Evolutionary conservation across 78 protist genomes (phyloP), one percentile per base, ranked within the genome.

Genomic region (Emiliania huxleyi): DNA sequence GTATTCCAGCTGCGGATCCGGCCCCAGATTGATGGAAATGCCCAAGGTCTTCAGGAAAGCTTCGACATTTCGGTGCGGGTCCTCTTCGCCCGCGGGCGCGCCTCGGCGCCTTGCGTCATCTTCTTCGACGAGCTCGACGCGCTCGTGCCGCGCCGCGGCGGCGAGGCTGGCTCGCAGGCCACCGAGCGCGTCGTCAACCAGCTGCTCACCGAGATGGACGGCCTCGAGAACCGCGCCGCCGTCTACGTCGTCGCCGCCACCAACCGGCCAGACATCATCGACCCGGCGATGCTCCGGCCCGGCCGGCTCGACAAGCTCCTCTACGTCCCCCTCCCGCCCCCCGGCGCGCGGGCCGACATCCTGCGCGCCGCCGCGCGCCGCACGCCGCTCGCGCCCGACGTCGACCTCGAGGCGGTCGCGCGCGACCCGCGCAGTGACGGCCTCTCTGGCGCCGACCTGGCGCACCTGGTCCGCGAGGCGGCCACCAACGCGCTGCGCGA

Each of bases 51-150:
- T n/a, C n/a, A n/a, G n/a, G n/a, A n/a, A n/a, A n/a, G n/a, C n/a
- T n/a, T n/a, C n/a, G n/a, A n/a, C n/a, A n/a, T n/a, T n/a, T n/a
- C n/a, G n/a, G 99, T 99, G 37, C 90, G 99, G 11, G 95, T 93
- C 69, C 97, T 98, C 29, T 98, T 98, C 71, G 94, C 93, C 42
- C 42, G 99, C 5, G 99, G 98, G 0, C 94, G 97, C 6, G 91
- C 97, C 5, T 94, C 98, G 0, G 90, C 97, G 33, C 99, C 99
- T 6, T 99, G 99, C 90, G 97, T 99, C 69, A 81, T 99, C 71
- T 99, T 99, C 95, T 99, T 99, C 91, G 99, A 99, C 92, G 99
- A 99, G 95, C 95, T 99, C 40, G 99, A 99, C 91, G 98, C 99
- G 8, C 92, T 99, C 26, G 95, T 97, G 22, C 99, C 98, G 8